Evolutionary conservation across 257 asterid genomes (phyloP).

Genomic region (Nicotiana knightiana): DNA sequence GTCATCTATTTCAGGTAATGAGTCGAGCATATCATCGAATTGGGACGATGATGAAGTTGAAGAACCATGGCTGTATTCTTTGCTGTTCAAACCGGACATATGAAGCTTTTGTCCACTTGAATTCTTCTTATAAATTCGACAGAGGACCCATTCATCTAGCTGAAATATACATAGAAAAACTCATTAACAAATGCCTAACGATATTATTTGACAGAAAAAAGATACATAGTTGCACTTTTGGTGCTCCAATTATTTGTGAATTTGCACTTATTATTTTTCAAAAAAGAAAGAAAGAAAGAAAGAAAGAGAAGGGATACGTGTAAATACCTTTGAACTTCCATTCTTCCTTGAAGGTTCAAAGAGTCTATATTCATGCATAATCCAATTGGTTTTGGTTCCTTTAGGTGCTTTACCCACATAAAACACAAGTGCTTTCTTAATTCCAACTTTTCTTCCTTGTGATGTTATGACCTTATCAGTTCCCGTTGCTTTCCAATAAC

Average conservation of each 20-base stretch:
- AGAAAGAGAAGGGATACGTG: no score
- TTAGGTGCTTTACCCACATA: slow-evolving; percentile 89
- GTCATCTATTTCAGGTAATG: slow-evolving; percentile 55
- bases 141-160: slow-evolving; percentile 87
- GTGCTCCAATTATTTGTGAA: not conserved
- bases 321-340: slow-evolving; percentile 47
- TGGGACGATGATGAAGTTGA: slow-evolving; percentile 62
- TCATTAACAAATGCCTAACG: not conserved
- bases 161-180: not conserved
- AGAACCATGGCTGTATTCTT: slow-evolving; percentile 49
- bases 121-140: slow-evolving; percentile 72
- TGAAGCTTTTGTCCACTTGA: slow-evolving; percentile 34
- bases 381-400: slow-evolving; percentile 88
- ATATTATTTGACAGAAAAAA: not conserved
- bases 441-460: slow-evolving; percentile 72
- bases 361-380: slow-evolving; percentile 82
- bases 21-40: slow-evolving; percentile 58
- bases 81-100: slow-evolving; percentile 26
- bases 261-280: no score
- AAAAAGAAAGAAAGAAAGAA: accelerated
- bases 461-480: slow-evolving; percentile 60
- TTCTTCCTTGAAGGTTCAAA: slow-evolving; percentile 42
- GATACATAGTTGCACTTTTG: not conserved
- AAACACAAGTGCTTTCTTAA: slow-evolving; percentile 82
- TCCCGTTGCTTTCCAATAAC: slow-evolving; percentile 95